A percentile compares a stretch with the other conserved stretches of the same genome.
Evolutionary conservation across 169 alveolate genomes (phyloP).

Genomic region (Eimeria praecox): DNA sequence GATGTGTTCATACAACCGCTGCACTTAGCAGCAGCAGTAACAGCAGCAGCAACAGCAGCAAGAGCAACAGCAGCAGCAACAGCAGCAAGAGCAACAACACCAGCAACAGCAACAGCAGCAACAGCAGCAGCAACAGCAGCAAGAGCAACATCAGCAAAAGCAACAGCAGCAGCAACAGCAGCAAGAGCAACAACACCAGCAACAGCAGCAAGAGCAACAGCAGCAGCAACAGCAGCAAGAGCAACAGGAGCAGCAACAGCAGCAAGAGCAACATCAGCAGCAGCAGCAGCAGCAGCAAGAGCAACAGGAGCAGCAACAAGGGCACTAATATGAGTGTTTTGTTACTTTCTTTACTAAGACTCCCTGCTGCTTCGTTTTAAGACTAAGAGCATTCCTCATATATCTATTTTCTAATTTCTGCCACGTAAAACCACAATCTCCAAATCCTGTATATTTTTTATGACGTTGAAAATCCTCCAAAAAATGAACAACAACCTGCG

Average conservation of each 20-base stretch:
- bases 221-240: constrained; percentile 11
- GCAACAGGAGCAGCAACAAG: not conserved
- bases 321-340: not conserved
- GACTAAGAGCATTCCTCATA: constrained; percentile 61
- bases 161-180: too few species aligned
- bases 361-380: constrained; percentile 63
- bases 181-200: too few species aligned
- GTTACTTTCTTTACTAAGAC: constrained; percentile 70
- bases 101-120: not conserved
- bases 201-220: too few species aligned
- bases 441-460: constrained; percentile 82
- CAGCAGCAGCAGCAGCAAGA: not conserved
- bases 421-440: constrained; percentile 81
- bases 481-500: constrained; percentile 81
- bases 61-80: too few species aligned
- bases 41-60: too few species aligned
- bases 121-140: too few species aligned
- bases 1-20: too few species aligned
- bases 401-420: constrained; percentile 78
- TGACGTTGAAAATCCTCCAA: constrained; percentile 81
- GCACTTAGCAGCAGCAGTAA: too few species aligned
- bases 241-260: not conserved
- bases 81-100: too few species aligned
- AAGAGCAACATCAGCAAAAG: too few species aligned
- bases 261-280: not conserved